Base-by-base conservation (phyloP, 768 basidiomycete genomes). In the Pisolithus tinctorius region DNA sequence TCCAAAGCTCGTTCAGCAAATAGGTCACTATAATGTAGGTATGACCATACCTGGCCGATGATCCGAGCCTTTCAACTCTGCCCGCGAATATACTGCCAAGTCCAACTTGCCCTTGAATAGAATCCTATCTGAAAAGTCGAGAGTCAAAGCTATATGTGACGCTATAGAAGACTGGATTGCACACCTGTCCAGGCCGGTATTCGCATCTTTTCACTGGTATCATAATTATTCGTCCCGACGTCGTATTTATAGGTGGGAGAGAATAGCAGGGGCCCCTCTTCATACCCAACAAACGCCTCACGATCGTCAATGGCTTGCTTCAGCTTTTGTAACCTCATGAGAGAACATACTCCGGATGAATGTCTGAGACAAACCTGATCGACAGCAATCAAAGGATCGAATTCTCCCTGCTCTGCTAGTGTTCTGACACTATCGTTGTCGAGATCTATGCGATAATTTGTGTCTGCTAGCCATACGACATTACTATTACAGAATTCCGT, bases 101-200 rank as follows among this genome's bases (percentile, higher is more conserved):
- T 92, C 84, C 25, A 97, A 74, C 31, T 74, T 71, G 9, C 95
- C 95, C 54, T 80, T 81, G 71, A 86, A 94, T 52, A 99, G 65
- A 7, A 99, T 82, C n/a, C 96, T 89, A 73, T 99, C 96, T 93
- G 61, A n/a, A 37, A 49, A 6, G 38, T 16, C 31, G 45, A 47
- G 41, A 13, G n/a, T 60, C 49, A 66, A 34, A 14, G 43, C 50
- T 53, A 54, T 38, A 25, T 31, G n/a, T n/a, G 29, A 4, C 4
- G 45, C 25, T 38, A 17, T 20, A 36, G 27, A 50, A 34, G 14
- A 27, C n/a, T 37, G 37, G 48, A 37, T 5, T 29, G 29, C 78
- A 53, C 50, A 93, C 93, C 93, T 60, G 95, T 98, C 94, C 94
- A 98, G 16, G 95, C 92, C 5, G 96, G 96, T 62, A 96, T 86